A percentile compares a stretch with the other conserved stretches of the same genome.
Conservation (phyloP, 2,329 filamentous ascomycete genomes). For the Bipolaris zeicola region DNA sequence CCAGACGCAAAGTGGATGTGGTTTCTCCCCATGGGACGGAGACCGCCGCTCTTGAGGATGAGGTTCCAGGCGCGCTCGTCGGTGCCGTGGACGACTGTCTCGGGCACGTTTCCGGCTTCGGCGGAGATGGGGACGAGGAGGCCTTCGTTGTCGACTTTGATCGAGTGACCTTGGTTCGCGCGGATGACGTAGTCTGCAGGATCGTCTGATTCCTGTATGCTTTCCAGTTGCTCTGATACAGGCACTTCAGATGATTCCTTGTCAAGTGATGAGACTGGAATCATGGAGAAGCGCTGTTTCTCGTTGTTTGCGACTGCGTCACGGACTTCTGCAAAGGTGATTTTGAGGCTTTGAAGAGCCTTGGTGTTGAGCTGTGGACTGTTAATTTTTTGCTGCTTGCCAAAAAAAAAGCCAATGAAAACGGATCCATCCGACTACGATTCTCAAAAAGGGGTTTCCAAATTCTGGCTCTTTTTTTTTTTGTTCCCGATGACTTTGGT, state of each 20-base stretch:
- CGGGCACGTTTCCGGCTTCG: conserved; percentile 63
- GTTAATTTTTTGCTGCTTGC: conserved; percentile 7
- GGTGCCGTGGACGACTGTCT: conserved; percentile 82
- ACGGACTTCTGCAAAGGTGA: conserved; percentile 76
- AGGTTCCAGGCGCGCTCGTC: conserved; percentile 78
- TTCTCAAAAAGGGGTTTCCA: background rate
- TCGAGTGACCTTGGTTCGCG: conserved; percentile 92
- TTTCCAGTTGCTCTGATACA: conserved; percentile 3
- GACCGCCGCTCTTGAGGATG: conserved; percentile 77
- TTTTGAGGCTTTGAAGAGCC: conserved; percentile 69
- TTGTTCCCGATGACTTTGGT: no score
- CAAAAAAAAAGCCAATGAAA: background rate
- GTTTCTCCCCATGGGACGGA: conserved; percentile 80
- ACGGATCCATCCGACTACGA: background rate
- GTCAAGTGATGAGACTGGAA: conserved; percentile 54
- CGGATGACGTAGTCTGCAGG: conserved; percentile 81
- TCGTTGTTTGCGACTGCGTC: conserved; percentile 74
- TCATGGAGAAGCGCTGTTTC: conserved; percentile 88
- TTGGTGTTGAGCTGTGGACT: conserved; percentile 59
- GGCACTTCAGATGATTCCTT: background rate
- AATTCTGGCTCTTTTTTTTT: background rate
- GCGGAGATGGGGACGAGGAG: conserved; percentile 69
- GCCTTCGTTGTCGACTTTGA: conserved; percentile 72
- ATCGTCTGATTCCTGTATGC: conserved; percentile 46
- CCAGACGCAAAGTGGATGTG: conserved; percentile 90